These are phyloP conservation scores for Penicillium digitatum DNA, from an alignment of 2,329 filamentous ascomycete species.

Conservation along the genomic window DNA sequence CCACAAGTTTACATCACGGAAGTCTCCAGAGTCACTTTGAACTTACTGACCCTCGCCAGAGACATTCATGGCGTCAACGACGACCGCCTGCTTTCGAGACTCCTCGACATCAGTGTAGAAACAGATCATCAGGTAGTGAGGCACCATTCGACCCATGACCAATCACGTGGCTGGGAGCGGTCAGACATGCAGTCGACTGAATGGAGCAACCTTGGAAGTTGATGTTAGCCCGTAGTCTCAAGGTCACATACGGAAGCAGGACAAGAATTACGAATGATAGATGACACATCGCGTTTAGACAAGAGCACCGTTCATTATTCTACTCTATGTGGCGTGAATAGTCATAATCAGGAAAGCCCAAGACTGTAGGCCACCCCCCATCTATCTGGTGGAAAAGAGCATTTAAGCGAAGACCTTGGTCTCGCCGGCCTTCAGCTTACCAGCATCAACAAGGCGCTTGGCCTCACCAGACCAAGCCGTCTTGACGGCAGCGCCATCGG, in stretches of 20 bases:
- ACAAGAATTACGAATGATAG: neutral
- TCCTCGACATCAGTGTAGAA: neutral
- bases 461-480: slow-evolving; percentile 73
- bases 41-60: neutral
- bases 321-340: slow-evolving; percentile 16
- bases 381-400: slow-evolving; percentile 4
- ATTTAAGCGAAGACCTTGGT: slow-evolving; percentile 54
- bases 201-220: neutral
- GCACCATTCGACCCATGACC: neutral
- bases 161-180: neutral
- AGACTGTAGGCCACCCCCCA: slow-evolving; percentile 1
- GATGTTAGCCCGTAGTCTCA: too few species aligned
- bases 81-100: neutral
- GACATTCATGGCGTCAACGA: neutral
- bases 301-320: slow-evolving; percentile 6
- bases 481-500: slow-evolving; percentile 81
- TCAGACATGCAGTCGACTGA: slow-evolving; percentile 1
- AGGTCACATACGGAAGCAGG: neutral
- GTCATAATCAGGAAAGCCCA: slow-evolving; percentile 11
- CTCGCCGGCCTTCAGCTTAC: slow-evolving; percentile 83
- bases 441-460: slow-evolving; percentile 70
- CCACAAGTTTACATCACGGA: neutral
- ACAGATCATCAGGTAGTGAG: neutral
- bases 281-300: neutral
- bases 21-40: too few species aligned